phyloP scores from a whole-genome alignment of 1,284 basidiomycete genomes.

The Bondarzewia mesenterica region DNA sequence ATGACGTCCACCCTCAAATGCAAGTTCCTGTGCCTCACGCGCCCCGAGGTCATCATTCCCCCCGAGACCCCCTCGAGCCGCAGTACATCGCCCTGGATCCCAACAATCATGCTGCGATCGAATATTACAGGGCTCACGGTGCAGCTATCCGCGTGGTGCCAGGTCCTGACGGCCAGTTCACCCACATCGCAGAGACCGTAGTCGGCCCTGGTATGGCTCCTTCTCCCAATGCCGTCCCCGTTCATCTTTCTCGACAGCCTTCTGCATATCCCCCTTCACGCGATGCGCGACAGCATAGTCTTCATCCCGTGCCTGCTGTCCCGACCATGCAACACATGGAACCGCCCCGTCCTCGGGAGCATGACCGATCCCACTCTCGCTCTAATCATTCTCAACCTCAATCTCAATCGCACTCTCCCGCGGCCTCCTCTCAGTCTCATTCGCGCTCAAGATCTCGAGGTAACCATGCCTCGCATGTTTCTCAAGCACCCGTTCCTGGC shows the following conservation, averaged over 20 bases:
- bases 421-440: slow-evolving; percentile 26
- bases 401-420: slow-evolving; percentile 26
- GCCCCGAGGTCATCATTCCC: slow-evolving; percentile 26
- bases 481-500: slow-evolving; percentile 19
- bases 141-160: slow-evolving; percentile 35
- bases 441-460: slow-evolving; percentile 33
- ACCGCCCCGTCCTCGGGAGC: slow-evolving; percentile 22
- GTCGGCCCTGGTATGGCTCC: slow-evolving; percentile 15
- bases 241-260: slow-evolving; percentile 6
- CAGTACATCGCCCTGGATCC: slow-evolving; percentile 20
- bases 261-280: slow-evolving; percentile 16
- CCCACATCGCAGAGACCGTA: slow-evolving; percentile 35
- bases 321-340: slow-evolving; percentile 33
- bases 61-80: slow-evolving; percentile 30
- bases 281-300: slow-evolving; percentile 22
- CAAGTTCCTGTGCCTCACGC: slow-evolving; percentile 22
- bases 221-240: slow-evolving; percentile 4
- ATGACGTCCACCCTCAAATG: slow-evolving; percentile 5
- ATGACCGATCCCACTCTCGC: slow-evolving; percentile 7
- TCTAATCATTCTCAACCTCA: slow-evolving; percentile 24
- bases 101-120: slow-evolving; percentile 34
- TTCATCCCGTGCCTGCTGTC: slow-evolving; percentile 41
- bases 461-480: slow-evolving; percentile 23
- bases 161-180: slow-evolving; percentile 37
- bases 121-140: slow-evolving; percentile 36